Conservation (phyloP, 148 eudicot genomes). For the Arbutus unedo region DNA sequence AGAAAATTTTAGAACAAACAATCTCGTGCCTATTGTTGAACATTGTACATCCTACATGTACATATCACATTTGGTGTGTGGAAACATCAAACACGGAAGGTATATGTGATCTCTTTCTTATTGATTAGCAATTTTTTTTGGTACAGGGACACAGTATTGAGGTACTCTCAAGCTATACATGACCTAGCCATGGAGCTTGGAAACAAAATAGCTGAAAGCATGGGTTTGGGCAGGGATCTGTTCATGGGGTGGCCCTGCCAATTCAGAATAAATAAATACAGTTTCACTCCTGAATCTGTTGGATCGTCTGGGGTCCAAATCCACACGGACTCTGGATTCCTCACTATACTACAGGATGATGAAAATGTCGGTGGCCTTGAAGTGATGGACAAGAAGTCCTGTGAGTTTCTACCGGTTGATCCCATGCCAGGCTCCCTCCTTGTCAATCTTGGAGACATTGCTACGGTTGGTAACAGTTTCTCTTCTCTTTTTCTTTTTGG, state of each 20-base stretch:
- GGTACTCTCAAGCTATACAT: conserved; percentile 43
- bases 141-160: conserved; percentile 48
- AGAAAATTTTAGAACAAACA: background rate
- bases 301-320: conserved; percentile 52
- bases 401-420: conserved; percentile 44
- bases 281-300: conserved; percentile 36
- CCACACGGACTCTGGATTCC: conserved; percentile 75
- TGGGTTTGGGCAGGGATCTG: conserved; percentile 39
- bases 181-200: conserved; percentile 41
- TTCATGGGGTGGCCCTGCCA: conserved; percentile 48
- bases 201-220: conserved; percentile 36
- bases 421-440: conserved; percentile 56
- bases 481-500: background rate
- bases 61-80: background rate
- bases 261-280: conserved; percentile 51
- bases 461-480: conserved; percentile 33
- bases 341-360: conserved; percentile 68
- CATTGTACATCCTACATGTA: background rate
- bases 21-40: background rate
- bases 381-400: conserved; percentile 46
- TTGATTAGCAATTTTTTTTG: background rate
- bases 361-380: conserved; percentile 69
- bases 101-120: background rate
- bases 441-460: conserved; percentile 66
- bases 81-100: background rate